Evolutionary conservation across 805 yeast genomes (phyloP), one percentile per base, ranked within the genome.

Genomic region (Hanseniaspora clermontiae): DNA sequence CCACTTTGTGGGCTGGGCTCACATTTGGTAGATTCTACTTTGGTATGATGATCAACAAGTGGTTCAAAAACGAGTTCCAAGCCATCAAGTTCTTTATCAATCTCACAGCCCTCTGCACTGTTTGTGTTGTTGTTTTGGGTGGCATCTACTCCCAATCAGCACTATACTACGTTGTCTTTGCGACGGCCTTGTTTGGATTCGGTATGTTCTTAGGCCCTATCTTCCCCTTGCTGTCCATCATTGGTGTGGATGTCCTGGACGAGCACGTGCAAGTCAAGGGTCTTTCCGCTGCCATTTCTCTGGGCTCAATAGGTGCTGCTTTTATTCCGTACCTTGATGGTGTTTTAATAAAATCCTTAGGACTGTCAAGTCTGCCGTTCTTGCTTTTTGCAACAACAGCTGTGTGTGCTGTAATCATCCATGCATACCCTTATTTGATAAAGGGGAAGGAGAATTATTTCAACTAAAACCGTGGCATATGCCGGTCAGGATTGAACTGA

Each of bases 1-100:
- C 87, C 5, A 83, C 86, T 15, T 83, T 77, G 63, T 84, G 89
- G 89, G 75, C 77, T 27, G 91, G 91, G 0, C 65, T 84, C 20
- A 81, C 89, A 0, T 59, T 76, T 15, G 91, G 91, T 0, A 70
- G 91, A 59, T 66, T 84, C 46, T 60, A 72, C 4, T 67, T 84
- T 9, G 83, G 84, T 1, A 78, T 80, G 63, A 77, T 74, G 9
- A 79, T 84, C 0, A 74, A 73, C 14, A 68, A 71, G 53, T 69
- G 61, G 51, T 80, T 80, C 61, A 63, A 59, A 19, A 75, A 70
- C 60, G 84, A 77, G 62, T 72, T 61, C 60, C 71, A 64, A 40
- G 72, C 66, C 60, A 71, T 64, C 60, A 68, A 58, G 15, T 59
- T 63, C 19, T 73, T 72, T 58, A 60, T 62, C 5, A 48, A 77